Percentiles rank a stretch among this genome's conserved stretches.
Conservation (phyloP, 208 protist genomes). For the Crithidia expoeki region DNA sequence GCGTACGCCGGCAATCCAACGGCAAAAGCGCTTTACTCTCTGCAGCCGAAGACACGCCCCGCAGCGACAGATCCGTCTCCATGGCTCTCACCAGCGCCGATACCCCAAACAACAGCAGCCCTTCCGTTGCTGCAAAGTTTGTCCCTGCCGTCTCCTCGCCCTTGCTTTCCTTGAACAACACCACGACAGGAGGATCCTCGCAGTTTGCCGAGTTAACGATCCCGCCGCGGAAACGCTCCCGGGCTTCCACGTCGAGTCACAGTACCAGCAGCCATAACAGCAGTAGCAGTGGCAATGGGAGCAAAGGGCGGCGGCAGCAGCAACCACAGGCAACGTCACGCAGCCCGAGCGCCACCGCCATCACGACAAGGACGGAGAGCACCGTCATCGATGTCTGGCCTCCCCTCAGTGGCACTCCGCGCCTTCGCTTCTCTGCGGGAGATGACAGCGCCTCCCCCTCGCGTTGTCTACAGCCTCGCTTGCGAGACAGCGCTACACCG, state of each 20-base stretch:
- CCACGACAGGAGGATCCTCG: too few species aligned
- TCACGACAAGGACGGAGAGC: background rate
- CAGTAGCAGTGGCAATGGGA: too few species aligned
- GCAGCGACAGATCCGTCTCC: conserved; percentile 13
- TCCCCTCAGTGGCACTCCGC: background rate
- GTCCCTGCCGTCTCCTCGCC: background rate
- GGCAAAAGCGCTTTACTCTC: background rate
- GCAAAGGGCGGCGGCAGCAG: too few species aligned
- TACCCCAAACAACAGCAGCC: conserved; percentile 4
- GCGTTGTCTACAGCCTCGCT: too few species aligned
- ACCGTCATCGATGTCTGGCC: too few species aligned
- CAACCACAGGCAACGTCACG: background rate
- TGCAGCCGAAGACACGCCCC: background rate
- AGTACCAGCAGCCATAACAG: background rate
- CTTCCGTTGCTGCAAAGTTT: background rate
- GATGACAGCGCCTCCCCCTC: too few species aligned
- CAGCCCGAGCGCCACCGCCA: conserved; percentile 22
- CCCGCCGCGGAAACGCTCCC: conserved; percentile 3
- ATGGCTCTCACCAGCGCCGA: conserved; percentile 21
- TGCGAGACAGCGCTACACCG: conserved; percentile 6
- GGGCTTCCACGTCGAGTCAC: background rate
- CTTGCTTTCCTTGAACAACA: background rate
- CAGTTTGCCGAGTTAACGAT: background rate
- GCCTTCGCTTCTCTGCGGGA: too few species aligned
- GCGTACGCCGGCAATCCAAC: background rate